Evolutionary conservation across 1,284 basidiomycete species (phyloP).

Genomic region (Heterobasidion annosum): DNA sequence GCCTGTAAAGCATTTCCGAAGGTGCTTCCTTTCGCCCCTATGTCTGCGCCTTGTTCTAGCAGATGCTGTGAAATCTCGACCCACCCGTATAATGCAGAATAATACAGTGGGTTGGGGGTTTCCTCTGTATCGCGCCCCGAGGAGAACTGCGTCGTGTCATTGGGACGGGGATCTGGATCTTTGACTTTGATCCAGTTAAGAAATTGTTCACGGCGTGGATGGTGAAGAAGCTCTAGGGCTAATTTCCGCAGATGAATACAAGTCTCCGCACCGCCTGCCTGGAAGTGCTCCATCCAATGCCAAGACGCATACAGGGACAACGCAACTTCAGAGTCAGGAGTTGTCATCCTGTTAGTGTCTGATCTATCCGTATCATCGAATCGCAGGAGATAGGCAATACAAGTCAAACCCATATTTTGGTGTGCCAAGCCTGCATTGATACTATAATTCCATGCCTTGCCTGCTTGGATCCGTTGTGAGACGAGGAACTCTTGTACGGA

Average conservation of each 20-base stretch:
- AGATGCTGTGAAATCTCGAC: not conserved
- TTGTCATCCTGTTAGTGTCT: not conserved
- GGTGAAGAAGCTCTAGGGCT: no score
- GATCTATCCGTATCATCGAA: not conserved
- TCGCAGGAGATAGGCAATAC: not conserved
- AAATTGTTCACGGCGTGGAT: no score
- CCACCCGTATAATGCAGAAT: not conserved
- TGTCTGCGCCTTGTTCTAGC: not conserved
- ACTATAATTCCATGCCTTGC: not conserved
- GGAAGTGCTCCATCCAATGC: not conserved
- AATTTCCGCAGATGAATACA: no score
- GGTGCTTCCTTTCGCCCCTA: no score
- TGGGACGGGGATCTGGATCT: no score
- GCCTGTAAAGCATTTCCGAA: no score
- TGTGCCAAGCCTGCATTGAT: not conserved
- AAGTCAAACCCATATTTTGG: not conserved
- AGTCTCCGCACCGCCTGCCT: not conserved
- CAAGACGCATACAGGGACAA: not conserved
- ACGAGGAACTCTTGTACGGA: not conserved
- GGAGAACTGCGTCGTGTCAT: no score
- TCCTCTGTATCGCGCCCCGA: no score
- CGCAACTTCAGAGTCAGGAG: not conserved
- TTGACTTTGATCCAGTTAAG: no score
- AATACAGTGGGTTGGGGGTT: not conserved
- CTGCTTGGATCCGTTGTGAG: not conserved